Evolutionary conservation across 2,329 filamentous ascomycete species (phyloP).

Genomic region (Colletotrichum sansevieriae): DNA sequence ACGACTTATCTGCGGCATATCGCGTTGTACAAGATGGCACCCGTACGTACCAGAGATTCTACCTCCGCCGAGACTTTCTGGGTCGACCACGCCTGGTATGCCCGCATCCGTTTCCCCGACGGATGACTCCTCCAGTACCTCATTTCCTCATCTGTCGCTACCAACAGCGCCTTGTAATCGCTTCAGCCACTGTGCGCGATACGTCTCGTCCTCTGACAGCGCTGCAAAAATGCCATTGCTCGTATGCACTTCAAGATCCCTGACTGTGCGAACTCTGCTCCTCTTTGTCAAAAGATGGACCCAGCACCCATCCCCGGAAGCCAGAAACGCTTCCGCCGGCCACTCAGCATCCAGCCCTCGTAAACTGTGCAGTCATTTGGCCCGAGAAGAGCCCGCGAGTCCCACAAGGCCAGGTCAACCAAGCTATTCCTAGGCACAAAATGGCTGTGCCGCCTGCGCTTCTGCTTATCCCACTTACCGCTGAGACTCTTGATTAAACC

Average conservation of each 20-base stretch:
- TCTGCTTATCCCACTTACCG: slow-evolving; percentile 1
- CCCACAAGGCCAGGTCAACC: not conserved
- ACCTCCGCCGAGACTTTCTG: slow-evolving; percentile 2
- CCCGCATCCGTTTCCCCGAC: not conserved
- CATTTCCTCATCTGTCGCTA: not conserved
- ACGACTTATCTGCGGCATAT: slow-evolving; percentile 21
- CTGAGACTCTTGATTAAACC: slow-evolving; percentile 1
- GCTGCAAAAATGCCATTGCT: not conserved
- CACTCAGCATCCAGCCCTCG: not conserved
- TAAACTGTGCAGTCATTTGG: not conserved
- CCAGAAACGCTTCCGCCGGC: not conserved
- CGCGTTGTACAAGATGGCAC: slow-evolving; percentile 32
- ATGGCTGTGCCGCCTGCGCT: slow-evolving; percentile 4
- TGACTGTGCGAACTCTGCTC: slow-evolving; percentile 2
- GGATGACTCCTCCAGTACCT: not conserved
- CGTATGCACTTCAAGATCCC: not conserved
- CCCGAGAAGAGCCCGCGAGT: not conserved
- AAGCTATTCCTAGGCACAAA: not conserved
- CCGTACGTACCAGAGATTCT: slow-evolving; percentile 19
- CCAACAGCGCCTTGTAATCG: not conserved
- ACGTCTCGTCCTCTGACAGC: not conserved
- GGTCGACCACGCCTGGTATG: not conserved
- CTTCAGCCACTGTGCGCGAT: slow-evolving; percentile 5
- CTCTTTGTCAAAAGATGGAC: slow-evolving; percentile 5
- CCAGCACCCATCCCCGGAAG: not conserved